A percentile compares a stretch with the other conserved stretches of the same genome.
Conservation (phyloP, 768 basidiomycete genomes). For the Tulasnella sp. region DNA sequence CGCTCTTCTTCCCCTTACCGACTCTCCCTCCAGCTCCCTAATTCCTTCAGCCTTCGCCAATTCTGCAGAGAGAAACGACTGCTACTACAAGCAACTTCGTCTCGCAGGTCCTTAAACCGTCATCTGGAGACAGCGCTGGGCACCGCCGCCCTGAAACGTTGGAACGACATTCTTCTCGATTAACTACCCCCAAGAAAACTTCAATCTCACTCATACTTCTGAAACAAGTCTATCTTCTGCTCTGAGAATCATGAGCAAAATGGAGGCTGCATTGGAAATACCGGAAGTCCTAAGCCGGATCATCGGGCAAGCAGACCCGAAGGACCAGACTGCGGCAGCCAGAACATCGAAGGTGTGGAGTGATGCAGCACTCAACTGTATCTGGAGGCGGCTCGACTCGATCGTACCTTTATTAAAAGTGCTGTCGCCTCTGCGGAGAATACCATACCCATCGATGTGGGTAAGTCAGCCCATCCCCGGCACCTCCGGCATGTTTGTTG, state of each 20-base stretch:
- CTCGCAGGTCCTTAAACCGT: background rate
- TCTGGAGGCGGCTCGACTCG: constrained; percentile 23
- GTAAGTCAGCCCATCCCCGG: background rate
- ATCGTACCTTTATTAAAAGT: constrained; percentile 17
- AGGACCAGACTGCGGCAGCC: constrained; percentile 10
- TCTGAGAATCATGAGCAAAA: background rate
- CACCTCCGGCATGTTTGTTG: background rate
- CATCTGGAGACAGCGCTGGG: background rate
- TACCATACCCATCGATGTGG: constrained; percentile 24
- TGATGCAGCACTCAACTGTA: constrained; percentile 20
- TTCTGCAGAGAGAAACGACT: background rate
- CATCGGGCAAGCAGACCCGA: constrained; percentile 3
- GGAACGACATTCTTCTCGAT: background rate
- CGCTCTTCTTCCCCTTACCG: constrained; percentile 7
- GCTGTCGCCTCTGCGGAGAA: constrained; percentile 17
- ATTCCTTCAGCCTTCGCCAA: background rate
- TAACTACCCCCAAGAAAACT: background rate
- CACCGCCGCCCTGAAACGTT: background rate
- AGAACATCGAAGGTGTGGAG: constrained; percentile 15
- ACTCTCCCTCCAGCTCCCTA: background rate
- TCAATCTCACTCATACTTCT: background rate
- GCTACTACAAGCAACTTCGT: background rate
- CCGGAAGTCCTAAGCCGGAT: constrained; percentile 18
- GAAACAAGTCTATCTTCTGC: background rate
- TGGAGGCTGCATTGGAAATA: constrained; percentile 19